These are phyloP conservation scores for Priceomyces melissophilus DNA, from an alignment of 805 yeast species.

Conservation along the genomic window DNA sequence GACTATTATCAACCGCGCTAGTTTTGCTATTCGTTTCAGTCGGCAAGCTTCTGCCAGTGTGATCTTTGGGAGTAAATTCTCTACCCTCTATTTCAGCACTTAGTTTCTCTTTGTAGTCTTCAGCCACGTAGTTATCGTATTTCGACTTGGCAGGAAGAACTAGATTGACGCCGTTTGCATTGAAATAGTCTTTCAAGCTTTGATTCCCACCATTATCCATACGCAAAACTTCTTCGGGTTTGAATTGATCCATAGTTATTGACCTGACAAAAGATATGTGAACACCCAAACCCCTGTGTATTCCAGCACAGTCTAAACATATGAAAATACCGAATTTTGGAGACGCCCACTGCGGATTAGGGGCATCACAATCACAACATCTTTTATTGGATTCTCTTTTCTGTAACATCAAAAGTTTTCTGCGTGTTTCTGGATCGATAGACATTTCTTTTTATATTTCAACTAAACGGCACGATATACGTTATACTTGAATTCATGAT, in stretches of 20 bases:
- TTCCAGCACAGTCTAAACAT: constrained; percentile 97
- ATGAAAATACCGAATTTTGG: constrained; percentile 97
- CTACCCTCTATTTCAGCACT: constrained; percentile 72
- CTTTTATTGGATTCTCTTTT: constrained; percentile 70
- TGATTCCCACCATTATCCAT: constrained; percentile 96
- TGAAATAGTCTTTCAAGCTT: constrained; percentile 65
- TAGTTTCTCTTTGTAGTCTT: constrained; percentile 83
- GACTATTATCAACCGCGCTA: constrained; percentile 4
- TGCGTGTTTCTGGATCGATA: constrained; percentile 89
- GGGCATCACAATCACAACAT: constrained; percentile 92
- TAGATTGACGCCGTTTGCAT: constrained; percentile 65
- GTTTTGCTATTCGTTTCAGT: constrained; percentile 1
- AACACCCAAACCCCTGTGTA: constrained; percentile 93
- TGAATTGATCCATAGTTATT: constrained; percentile 98
- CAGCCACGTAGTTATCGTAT: constrained; percentile 89
- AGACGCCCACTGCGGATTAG: constrained; percentile 99
- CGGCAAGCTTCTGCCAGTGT: constrained; percentile 44
- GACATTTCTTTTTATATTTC: constrained; percentile 42
- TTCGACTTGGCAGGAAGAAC: constrained; percentile 64
- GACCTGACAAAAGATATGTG: constrained; percentile 95
- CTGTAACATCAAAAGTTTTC: constrained; percentile 71
- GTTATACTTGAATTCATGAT: neutral
- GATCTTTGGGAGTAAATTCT: constrained; percentile 65
- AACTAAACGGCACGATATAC: neutral
- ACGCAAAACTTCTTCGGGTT: constrained; percentile 80